Conservation (phyloP, 768 basidiomycete species). For the Amanita exitialis region DNA sequence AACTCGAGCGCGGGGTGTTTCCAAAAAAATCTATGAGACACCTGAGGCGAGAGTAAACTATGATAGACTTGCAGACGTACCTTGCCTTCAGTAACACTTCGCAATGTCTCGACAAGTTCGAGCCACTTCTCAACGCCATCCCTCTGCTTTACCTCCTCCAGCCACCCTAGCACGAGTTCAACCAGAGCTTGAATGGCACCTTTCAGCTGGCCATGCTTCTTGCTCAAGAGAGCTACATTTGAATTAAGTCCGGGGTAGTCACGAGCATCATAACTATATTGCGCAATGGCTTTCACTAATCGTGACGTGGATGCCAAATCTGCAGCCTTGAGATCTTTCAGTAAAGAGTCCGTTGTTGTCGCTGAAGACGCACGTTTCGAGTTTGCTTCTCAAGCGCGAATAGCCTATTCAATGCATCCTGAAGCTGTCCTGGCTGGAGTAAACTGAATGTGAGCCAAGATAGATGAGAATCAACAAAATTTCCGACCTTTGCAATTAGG, state of each 20-base stretch:
- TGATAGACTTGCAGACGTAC: slow-evolving; percentile 28
- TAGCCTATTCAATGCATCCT: slow-evolving; percentile 86
- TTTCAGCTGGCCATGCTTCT: slow-evolving; percentile 97
- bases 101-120: slow-evolving; percentile 80
- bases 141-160: slow-evolving; percentile 61
- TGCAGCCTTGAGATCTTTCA: slow-evolving; percentile 52
- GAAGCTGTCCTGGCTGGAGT: slow-evolving; percentile 64
- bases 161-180: slow-evolving; percentile 74
- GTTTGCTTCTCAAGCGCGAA: slow-evolving; percentile 90
- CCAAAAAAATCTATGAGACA: slow-evolving; percentile 74
- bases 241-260: slow-evolving; percentile 66
- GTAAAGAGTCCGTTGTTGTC: not conserved
- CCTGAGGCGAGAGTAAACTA: not conserved
- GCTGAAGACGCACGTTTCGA: slow-evolving; percentile 59
- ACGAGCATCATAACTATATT: slow-evolving; percentile 62
- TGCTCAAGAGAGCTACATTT: slow-evolving; percentile 61
- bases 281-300: slow-evolving; percentile 64
- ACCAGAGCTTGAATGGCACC: slow-evolving; percentile 86
- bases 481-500: slow-evolving; percentile 58
- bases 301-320: slow-evolving; percentile 89
- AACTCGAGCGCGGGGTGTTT: slow-evolving; percentile 91
- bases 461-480: slow-evolving; percentile 1
- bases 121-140: slow-evolving; percentile 74
- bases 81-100: slow-evolving; percentile 94
- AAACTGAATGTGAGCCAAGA: slow-evolving; percentile 8